Conservation (phyloP, 225 moss, liverwort and hornwort species). For the Marchantia paleacea region DNA sequence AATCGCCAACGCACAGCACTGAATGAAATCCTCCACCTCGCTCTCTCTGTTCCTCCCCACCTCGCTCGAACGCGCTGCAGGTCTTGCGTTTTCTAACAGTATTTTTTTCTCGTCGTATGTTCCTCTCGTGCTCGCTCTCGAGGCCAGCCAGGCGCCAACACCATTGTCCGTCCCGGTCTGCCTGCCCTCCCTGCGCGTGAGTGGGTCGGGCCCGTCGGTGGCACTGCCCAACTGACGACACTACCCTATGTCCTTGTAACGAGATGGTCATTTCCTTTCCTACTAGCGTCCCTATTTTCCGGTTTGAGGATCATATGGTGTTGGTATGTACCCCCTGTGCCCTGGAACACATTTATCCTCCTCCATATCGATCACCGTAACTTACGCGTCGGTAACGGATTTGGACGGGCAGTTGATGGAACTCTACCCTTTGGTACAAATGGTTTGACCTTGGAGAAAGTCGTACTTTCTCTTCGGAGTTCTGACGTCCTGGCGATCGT, state of each 20-base stretch:
- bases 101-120: not conserved
- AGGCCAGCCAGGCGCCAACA: not conserved
- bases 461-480: not conserved
- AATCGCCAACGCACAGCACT: not conserved
- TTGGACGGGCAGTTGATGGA: not conserved
- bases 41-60: not conserved
- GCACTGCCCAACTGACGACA: slow-evolving; percentile 4
- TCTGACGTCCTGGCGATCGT: too few species aligned
- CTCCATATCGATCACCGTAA: not conserved
- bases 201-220: not conserved
- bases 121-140: too few species aligned
- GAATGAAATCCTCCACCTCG: not conserved
- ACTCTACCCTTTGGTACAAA: not conserved
- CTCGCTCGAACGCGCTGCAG: not conserved
- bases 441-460: not conserved
- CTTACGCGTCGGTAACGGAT: slow-evolving; percentile 9
- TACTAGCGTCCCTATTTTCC: not conserved
- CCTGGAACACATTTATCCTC: not conserved
- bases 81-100: slow-evolving; percentile 4
- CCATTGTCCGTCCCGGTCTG: not conserved
- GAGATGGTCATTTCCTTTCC: not conserved
- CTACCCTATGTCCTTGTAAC: not conserved
- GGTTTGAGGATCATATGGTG: not conserved
- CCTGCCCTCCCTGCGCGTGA: not conserved
- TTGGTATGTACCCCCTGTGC: slow-evolving; percentile 3